Evolutionary conservation across 2,329 filamentous ascomycete species (phyloP).

Genomic region (Curvularia lunata): DNA sequence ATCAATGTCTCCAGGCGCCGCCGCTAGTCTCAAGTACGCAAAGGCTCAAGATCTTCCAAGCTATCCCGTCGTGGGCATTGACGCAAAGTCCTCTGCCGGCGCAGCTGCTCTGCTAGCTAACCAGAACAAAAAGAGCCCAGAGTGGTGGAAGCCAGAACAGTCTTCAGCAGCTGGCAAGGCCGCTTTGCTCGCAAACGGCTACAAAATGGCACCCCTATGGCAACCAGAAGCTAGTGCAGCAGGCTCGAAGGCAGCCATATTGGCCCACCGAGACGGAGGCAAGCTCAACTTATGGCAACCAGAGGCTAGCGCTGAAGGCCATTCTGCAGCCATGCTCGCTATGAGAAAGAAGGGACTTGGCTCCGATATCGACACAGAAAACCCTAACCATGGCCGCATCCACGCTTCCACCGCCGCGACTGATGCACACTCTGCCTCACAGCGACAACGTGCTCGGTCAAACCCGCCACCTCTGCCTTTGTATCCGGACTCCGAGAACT

Average conservation of each 20-base stretch:
- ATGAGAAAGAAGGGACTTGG: constrained; percentile 61
- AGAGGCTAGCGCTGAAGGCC: constrained; percentile 60
- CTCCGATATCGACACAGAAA: constrained; percentile 55
- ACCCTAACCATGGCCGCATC: constrained; percentile 60
- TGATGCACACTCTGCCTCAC: constrained; percentile 68
- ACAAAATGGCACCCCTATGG: constrained; percentile 67
- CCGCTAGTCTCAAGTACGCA: constrained; percentile 72
- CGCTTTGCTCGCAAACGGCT: constrained; percentile 65
- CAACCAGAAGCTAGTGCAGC: constrained; percentile 68
- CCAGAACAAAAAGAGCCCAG: constrained; percentile 68
- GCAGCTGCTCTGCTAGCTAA: constrained; percentile 78
- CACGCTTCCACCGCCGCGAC: constrained; percentile 78
- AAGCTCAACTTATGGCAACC: constrained; percentile 61
- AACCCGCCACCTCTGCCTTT: constrained; percentile 54
- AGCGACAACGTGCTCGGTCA: constrained; percentile 69
- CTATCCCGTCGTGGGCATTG: constrained; percentile 71
- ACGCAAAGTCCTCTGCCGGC: constrained; percentile 67
- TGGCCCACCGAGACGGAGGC: constrained; percentile 64
- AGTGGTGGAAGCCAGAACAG: constrained; percentile 70
- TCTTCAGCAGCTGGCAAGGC: constrained; percentile 64
- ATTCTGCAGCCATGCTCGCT: constrained; percentile 73
- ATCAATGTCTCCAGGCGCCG: constrained; percentile 58
- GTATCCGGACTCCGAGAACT: constrained; percentile 65
- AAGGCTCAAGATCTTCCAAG: constrained; percentile 75
- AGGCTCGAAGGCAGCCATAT: constrained; percentile 75